These are phyloP conservation scores for Aspergillus phoenicis DNA, from an alignment of 2,329 filamentous ascomycete species.

Conservation along the genomic window DNA sequence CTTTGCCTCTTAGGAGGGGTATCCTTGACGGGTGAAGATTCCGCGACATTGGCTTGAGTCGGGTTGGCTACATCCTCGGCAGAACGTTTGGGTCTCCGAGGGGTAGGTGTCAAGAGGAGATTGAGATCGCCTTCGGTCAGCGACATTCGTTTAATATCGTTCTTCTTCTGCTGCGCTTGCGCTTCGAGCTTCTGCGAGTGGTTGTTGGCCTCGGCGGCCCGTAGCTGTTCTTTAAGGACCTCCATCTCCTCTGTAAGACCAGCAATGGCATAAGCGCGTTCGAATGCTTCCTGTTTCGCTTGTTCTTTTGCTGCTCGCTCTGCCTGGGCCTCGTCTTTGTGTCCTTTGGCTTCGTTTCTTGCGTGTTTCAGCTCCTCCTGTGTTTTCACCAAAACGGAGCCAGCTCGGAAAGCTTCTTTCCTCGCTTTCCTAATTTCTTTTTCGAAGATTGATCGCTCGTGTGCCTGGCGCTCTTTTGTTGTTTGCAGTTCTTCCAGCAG, in stretches of 20 bases:
- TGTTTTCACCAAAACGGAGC: conserved; percentile 56
- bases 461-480: conserved; percentile 53
- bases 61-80: conserved; percentile 33
- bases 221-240: conserved; percentile 45
- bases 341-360: conserved; percentile 48
- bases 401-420: conserved; percentile 61
- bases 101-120: conserved; percentile 33
- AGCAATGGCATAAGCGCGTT: conserved; percentile 50
- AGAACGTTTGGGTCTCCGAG: conserved; percentile 39
- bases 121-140: conserved; percentile 37
- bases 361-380: conserved; percentile 54
- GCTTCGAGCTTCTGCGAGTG: conserved; percentile 37
- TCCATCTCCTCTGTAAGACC: conserved; percentile 50
- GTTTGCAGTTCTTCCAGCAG: conserved; percentile 56
- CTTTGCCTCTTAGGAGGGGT: conserved; percentile 39
- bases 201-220: conserved; percentile 42
- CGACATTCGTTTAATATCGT: conserved; percentile 32
- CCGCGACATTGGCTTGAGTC: conserved; percentile 15
- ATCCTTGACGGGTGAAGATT: conserved; percentile 20
- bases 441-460: conserved; percentile 55
- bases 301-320: conserved; percentile 52
- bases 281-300: conserved; percentile 51
- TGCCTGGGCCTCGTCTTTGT: conserved; percentile 56
- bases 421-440: conserved; percentile 59
- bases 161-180: conserved; percentile 34